Evolutionary conservation across 2,329 filamentous ascomycete genomes (phyloP).

Genomic region (Fusarium tanahbumbuense): DNA sequence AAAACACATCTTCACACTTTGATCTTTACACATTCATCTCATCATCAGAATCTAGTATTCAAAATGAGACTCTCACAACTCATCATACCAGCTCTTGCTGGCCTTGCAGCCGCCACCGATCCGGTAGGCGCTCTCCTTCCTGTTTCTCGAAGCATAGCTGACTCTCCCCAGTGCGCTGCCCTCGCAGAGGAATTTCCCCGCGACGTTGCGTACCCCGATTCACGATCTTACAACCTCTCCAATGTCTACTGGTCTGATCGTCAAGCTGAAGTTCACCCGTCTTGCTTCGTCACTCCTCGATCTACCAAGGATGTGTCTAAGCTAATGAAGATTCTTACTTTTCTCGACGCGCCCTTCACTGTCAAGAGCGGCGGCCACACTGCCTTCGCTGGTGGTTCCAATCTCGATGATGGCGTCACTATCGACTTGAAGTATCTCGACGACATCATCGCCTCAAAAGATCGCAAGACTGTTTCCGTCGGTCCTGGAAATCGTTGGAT

Average conservation of each 20-base stretch:
- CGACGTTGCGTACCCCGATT: neutral
- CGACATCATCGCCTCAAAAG: slow-evolving; percentile 9
- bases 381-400: slow-evolving; percentile 58
- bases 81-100: neutral
- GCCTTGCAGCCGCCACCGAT: neutral
- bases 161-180: neutral
- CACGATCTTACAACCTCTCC: neutral
- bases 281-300: slow-evolving; percentile 13
- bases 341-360: slow-evolving; percentile 53
- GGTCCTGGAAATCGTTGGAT: slow-evolving; percentile 25
- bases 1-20: neutral
- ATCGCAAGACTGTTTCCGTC: slow-evolving; percentile 19
- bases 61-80: neutral
- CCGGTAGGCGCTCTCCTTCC: neutral
- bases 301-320: neutral
- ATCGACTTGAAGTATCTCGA: slow-evolving; percentile 58
- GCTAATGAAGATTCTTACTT: slow-evolving; percentile 3
- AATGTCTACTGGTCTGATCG: slow-evolving; percentile 24
- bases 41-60: neutral
- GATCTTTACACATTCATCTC: neutral
- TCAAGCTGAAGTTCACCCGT: slow-evolving; percentile 9
- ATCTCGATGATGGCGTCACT: slow-evolving; percentile 54
- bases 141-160: neutral
- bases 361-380: slow-evolving; percentile 65
- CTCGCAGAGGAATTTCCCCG: neutral